Conservation (phyloP, 768 basidiomycete genomes). For the Kwoniella newhampshirensis region DNA sequence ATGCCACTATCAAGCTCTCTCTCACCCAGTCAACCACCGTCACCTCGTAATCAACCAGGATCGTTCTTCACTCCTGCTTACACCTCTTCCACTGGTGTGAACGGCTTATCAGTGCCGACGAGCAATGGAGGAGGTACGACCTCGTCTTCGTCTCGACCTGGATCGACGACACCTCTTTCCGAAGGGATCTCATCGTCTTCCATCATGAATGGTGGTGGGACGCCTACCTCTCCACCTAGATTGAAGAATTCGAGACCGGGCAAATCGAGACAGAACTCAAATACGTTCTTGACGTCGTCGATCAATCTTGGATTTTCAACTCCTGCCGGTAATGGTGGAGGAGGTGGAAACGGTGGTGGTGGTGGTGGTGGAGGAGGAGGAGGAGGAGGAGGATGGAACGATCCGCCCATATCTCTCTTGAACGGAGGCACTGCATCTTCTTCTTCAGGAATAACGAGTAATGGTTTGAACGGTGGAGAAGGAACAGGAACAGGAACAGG, state of each 20-base stretch:
- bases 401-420: slow-evolving; percentile 36
- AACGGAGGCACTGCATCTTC: neutral
- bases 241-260: slow-evolving; percentile 9
- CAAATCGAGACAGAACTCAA: slow-evolving; percentile 19
- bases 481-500: no score
- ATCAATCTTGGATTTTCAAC: neutral
- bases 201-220: neutral
- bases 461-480: neutral
- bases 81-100: neutral
- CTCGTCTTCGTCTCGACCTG: slow-evolving; percentile 10
- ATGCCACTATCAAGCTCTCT: slow-evolving; percentile 5
- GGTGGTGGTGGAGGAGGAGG: neutral
- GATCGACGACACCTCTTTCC: slow-evolving; percentile 19
- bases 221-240: slow-evolving; percentile 13
- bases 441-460: neutral
- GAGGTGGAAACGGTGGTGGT: neutral
- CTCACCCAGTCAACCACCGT: slow-evolving; percentile 12
- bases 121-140: slow-evolving; percentile 7
- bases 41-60: neutral
- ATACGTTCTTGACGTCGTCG: neutral
- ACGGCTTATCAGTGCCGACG: neutral
- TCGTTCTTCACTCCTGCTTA: slow-evolving; percentile 14
- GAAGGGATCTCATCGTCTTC: neutral
- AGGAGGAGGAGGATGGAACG: slow-evolving; percentile 51
- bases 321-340: slow-evolving; percentile 5